Conservation (phyloP, 2,329 filamentous ascomycete species). For the Parafenestella ontariensis region DNA sequence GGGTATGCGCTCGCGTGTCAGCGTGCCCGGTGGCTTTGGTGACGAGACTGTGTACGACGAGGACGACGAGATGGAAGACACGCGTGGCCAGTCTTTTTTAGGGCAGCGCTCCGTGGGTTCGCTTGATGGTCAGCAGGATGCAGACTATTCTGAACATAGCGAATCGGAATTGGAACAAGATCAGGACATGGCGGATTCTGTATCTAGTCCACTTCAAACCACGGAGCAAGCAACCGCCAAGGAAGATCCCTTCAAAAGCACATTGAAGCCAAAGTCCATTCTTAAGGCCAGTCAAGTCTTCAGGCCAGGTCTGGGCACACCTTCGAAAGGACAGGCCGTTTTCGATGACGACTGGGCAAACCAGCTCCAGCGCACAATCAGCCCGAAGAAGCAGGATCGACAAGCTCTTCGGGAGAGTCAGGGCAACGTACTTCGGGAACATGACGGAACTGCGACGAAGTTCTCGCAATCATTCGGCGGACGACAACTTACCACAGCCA, state of each 20-base stretch:
- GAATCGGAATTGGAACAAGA: slow-evolving; percentile 77
- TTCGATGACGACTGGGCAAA: slow-evolving; percentile 89
- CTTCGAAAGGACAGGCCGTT: slow-evolving; percentile 60
- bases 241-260: slow-evolving; percentile 40
- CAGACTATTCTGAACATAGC: slow-evolving; percentile 66
- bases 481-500: slow-evolving; percentile 81
- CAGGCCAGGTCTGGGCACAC: slow-evolving; percentile 55
- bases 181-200: slow-evolving; percentile 80
- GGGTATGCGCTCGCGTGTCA: slow-evolving; percentile 54
- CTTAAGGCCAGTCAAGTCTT: slow-evolving; percentile 52
- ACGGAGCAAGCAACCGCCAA: slow-evolving; percentile 69
- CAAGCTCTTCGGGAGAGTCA: slow-evolving; percentile 72
- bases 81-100: slow-evolving; percentile 79
- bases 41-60: slow-evolving; percentile 61
- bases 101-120: slow-evolving; percentile 88
- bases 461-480: slow-evolving; percentile 35
- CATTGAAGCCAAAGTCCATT: slow-evolving; percentile 56
- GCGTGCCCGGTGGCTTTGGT: slow-evolving; percentile 83
- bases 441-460: slow-evolving; percentile 46
- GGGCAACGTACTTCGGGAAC: slow-evolving; percentile 62
- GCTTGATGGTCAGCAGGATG: slow-evolving; percentile 66
- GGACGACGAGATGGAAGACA: slow-evolving; percentile 63
- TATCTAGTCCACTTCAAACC: slow-evolving; percentile 74
- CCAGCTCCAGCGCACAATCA: slow-evolving; percentile 92
- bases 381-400: slow-evolving; percentile 90